Conservation (phyloP, 139 green algal species). For the Zygnema cylindricum region DNA sequence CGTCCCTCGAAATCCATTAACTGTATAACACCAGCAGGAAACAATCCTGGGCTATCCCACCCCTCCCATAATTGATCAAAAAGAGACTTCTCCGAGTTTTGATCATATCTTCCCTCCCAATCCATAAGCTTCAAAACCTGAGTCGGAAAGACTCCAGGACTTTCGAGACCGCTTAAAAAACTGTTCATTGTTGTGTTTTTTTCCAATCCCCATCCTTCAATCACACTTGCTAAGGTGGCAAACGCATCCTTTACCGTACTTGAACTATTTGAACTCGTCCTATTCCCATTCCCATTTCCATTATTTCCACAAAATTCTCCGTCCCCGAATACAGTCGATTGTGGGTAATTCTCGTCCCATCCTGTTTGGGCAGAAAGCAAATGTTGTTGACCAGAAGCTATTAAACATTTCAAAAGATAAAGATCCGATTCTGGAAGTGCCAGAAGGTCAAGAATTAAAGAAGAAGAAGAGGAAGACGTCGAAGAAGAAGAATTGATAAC, state of each 20-base stretch:
- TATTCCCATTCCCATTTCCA: no score
- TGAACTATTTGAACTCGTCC: not conserved
- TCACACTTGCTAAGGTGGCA: conserved; percentile 23
- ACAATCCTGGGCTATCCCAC: conserved; percentile 42
- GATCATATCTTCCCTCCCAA: conserved; percentile 12
- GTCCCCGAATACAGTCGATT: not conserved
- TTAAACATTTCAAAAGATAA: conserved; percentile 44
- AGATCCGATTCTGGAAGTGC: conserved; percentile 31
- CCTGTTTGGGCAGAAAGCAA: conserved; percentile 23
- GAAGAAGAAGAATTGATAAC: not conserved
- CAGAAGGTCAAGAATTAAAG: not conserved
- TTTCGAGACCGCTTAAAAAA: conserved; percentile 14
- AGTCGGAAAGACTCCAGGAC: conserved; percentile 17
- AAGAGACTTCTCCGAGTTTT: not conserved
- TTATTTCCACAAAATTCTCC: not conserved
- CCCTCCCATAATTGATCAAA: conserved; percentile 15
- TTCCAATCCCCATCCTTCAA: conserved; percentile 33
- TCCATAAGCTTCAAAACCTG: conserved; percentile 33
- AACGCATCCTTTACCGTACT: conserved; percentile 38
- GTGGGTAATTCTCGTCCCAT: conserved; percentile 8
- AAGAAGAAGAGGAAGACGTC: not conserved
- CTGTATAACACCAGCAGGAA: conserved; percentile 27
- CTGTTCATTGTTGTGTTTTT: not conserved
- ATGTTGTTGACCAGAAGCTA: conserved; percentile 52
- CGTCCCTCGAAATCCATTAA: conserved; percentile 35